Evolutionary conservation across 2,329 filamentous ascomycete species (phyloP).

Genomic region (Botrytis byssoidea): DNA sequence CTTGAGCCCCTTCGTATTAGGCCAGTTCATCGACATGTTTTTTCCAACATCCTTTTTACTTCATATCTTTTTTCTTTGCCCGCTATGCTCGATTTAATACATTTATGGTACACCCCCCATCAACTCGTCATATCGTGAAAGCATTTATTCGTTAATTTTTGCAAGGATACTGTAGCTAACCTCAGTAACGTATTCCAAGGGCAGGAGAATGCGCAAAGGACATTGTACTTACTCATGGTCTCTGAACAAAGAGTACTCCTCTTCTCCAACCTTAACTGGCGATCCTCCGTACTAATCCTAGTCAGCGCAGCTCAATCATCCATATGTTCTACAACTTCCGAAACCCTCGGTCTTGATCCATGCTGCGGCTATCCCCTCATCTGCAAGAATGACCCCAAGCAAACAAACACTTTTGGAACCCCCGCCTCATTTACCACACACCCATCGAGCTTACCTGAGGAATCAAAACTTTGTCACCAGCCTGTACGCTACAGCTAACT

Average conservation of each 20-base stretch:
- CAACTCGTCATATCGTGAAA: constrained; percentile 1
- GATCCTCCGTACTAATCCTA: constrained; percentile 77
- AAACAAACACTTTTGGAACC: constrained; percentile 10
- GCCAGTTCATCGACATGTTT: constrained; percentile 6
- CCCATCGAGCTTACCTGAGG: constrained; percentile 67
- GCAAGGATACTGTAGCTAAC: constrained; percentile 77
- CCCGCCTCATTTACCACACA: background rate
- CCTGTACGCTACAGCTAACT: constrained; percentile 74
- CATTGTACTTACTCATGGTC: constrained; percentile 84
- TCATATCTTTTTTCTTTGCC: constrained; percentile 17
- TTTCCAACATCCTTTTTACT: constrained; percentile 15
- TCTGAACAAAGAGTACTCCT: constrained; percentile 93
- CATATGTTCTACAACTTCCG: background rate
- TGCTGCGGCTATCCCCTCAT: constrained; percentile 4
- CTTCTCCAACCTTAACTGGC: constrained; percentile 94
- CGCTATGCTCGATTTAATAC: constrained; percentile 34
- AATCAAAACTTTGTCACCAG: constrained; percentile 92
- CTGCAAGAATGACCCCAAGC: constrained; percentile 8
- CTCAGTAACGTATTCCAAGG: constrained; percentile 12
- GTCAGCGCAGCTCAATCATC: constrained; percentile 33
- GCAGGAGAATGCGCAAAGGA: background rate
- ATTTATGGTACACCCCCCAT: constrained; percentile 32
- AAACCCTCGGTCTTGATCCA: background rate
- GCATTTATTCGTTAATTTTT: constrained; percentile 93
- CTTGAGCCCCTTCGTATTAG: constrained; percentile 14